Evolutionary conservation across 805 yeast species (phyloP), one percentile per base, ranked within the genome.

Genomic region (Metschnikowia rubicola): DNA sequence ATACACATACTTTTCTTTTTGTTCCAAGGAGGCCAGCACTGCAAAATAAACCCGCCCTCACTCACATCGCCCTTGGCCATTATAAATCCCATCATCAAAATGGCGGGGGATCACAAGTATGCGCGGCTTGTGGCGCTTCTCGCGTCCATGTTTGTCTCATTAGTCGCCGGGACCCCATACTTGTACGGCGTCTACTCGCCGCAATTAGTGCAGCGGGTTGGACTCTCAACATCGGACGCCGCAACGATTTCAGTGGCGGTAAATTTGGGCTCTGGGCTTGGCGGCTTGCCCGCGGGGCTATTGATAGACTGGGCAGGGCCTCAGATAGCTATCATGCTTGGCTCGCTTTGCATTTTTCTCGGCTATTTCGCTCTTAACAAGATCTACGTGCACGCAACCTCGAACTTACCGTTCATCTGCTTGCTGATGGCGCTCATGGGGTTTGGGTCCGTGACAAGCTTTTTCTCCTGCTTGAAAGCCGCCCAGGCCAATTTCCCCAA

Each of bases 131-230:
- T 60, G 26, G 60, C 74, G 1, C 59, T 71, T 35, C 41, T 55
- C 10, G 59, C 61, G 19, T 67, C 75, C 11, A 55, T 70, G 11
- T 58, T 83, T 13, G 82, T 82, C 8, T 77, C 87, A 0, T 57
- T 85, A 39, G 89, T 85, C 0, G 76, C 88, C 3, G 92, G 94
- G 2, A 85, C 90, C 2, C 86, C 88, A 0, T 86, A 86, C 56
- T 67, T 84, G 11, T 86, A 81, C 60, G 87, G 91, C 0, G 79
- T 81, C n/a, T 86, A 80, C 59, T 82, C 89, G 1, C 91, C 92
- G 2, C 90, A 86, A 59, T 66, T 86, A 52, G 74, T 84, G 28
- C 66, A 71, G 26, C 67, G 74, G 54, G 79, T 85, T 21, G 75
- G 80, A 0, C 70, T 86, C 28, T 75, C 84, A 0, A 76, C 85